Base-by-base conservation (phyloP, 2,329 filamentous ascomycete genomes). In the Fusarium sp. region DNA sequence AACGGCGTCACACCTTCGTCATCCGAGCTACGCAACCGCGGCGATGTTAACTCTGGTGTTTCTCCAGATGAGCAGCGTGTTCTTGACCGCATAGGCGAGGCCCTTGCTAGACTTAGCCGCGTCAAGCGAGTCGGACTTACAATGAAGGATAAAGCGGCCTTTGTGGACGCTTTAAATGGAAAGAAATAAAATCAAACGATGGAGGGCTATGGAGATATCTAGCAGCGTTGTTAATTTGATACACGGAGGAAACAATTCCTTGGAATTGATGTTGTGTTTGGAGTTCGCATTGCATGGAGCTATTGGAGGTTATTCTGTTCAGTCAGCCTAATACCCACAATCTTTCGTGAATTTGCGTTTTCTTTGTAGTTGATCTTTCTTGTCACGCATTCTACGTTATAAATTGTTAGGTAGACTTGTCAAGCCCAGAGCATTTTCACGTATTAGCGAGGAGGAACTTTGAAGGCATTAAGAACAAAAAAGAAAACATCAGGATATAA, bases 71-170 rank as follows among this genome's bases (percentile, higher is more conserved):
- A 97, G 79, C 88, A 90, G 77, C 86, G 85, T 41, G 84, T 95
- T 15, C 82, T 98, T 45, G 93, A 97, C 76, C 88, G 88, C 38
- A 89, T 99, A 18, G 93, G 89, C 2, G 96, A 98, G 75, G 91
- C 94, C 14, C 84, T 99, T 60, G 94, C 96, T n/a, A 85, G 95
- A 57, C 81, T 99, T 57, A 93, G 95, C 3, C 86, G 96, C 67
- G 95, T 96, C 41, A 97, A 97, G 85, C 88, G 95, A 60, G 94
- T 99, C 2, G 94, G 93, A 0, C 80, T 99, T 72, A 94, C 93
- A 0, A 86, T 97, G 60, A 85, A 87, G 75, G 94, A 98, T 67
- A 99, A 99, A 85, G 84, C 86, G 27, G 89, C 90, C 9, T 99
- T 99, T 81, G 86, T 97, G 32, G 87, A 91, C 59, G 90, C 91